A percentile compares a stretch with the other conserved stretches of the same genome.
phyloP scores from a whole-genome alignment of 108 stramenopile genomes.

The Pseudonitzschia multiseries region DNA sequence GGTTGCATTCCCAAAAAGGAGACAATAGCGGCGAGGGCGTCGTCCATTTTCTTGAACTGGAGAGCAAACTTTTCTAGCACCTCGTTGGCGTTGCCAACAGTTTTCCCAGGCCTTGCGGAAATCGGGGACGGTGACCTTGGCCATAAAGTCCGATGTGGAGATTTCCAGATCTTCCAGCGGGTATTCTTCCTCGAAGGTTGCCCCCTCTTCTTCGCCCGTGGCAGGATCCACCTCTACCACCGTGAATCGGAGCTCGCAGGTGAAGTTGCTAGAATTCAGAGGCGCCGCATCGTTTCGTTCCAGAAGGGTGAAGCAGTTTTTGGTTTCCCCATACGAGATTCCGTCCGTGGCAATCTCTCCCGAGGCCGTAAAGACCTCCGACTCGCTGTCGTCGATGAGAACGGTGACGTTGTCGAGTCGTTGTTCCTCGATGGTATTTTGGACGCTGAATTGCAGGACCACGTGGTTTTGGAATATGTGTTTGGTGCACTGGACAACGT shows the following conservation, averaged over 20 bases:
- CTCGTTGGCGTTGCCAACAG: slow-evolving; percentile 73
- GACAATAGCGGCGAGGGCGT: slow-evolving; percentile 79
- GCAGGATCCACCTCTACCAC: slow-evolving; percentile 78
- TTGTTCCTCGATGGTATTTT: slow-evolving; percentile 95
- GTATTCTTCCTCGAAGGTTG: slow-evolving; percentile 90
- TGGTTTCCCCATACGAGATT: slow-evolving; percentile 71
- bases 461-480: slow-evolving; percentile 89
- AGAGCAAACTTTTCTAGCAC: slow-evolving; percentile 92
- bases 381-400: slow-evolving; percentile 76
- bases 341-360: slow-evolving; percentile 56
- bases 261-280: slow-evolving; percentile 45
- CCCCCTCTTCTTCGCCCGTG: slow-evolving; percentile 79
- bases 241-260: slow-evolving; percentile 78
- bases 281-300: slow-evolving; percentile 43
- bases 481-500: slow-evolving; percentile 86
- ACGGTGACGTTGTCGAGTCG: slow-evolving; percentile 83
- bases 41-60: slow-evolving; percentile 86
- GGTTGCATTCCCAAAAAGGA: slow-evolving; percentile 90
- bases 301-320: slow-evolving; percentile 75
- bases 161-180: slow-evolving; percentile 88
- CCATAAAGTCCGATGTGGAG: slow-evolving; percentile 90
- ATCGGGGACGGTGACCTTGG: slow-evolving; percentile 83
- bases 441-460: slow-evolving; percentile 89
- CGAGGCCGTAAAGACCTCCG: slow-evolving; percentile 54
- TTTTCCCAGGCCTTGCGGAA: slow-evolving; percentile 91